Base-by-base conservation (phyloP, 768 basidiomycete genomes). In the Trametes maxima region DNA sequence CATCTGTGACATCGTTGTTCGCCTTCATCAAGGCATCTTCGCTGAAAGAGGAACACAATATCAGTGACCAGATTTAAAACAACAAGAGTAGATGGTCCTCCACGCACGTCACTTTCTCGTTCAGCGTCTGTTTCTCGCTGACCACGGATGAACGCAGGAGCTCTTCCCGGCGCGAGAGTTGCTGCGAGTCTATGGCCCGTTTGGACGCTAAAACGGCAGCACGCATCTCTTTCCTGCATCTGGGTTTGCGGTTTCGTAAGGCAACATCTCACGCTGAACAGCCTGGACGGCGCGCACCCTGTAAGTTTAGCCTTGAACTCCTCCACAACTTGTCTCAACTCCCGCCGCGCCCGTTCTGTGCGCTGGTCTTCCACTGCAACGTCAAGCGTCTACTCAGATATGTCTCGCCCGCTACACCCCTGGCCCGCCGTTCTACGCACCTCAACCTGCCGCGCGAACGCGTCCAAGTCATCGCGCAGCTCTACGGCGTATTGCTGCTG, bases 1-100 rank as follows among this genome's bases (percentile, higher is more conserved):
- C 86, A 21, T 91, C 89, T 1, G 95, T 98, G 11, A 99, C 92
- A 63, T 95, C 84, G 62, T 90, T 83, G 57, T 88, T 93, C n/a
- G 93, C 87, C 64, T 86, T 86, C 88, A 95, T 94, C 13, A 99
- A 81, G 0, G 82, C 82, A 65, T 97, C 95, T 64, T 94, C 94
- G 8, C 88, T 90, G 47, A 2, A 11, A 45, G 43, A 46, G 55
- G 40, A 57, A 50, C 43, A 25, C 12, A 10, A 61, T 25, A 54
- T 35, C 48, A 57, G 50, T 8, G 28, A 33, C 28, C 28, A 33
- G 28, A 33, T 33, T 17, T 19, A 1, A 12, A 22, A 14, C 33
- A 43, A 10, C 54, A 52, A 3, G 8, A 55, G 16, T 25, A 39
- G 47, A 49, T 40, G 19, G 0, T 39, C 14, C 4, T 40, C 8